phyloP scores from a whole-genome alignment of 768 basidiomycete genomes.

The Kwoniella sp. region DNA sequence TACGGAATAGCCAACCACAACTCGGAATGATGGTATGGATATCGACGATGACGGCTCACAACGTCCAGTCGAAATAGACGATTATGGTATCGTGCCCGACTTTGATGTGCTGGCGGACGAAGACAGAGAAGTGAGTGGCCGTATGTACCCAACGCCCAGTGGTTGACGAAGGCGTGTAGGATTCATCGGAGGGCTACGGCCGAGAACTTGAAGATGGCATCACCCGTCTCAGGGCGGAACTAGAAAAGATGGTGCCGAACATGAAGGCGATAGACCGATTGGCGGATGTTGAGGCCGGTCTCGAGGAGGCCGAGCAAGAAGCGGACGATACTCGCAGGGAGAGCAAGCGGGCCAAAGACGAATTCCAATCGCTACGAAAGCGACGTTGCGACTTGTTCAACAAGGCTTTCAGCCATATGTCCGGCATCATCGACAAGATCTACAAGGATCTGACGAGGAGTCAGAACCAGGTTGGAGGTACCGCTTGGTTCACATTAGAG shows the following conservation, averaged over 20 bases:
- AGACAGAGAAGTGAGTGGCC: conserved; percentile 69
- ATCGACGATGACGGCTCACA: conserved; percentile 80
- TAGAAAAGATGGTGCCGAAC: conserved; percentile 90
- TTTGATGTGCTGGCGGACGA: conserved; percentile 91
- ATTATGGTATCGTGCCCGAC: conserved; percentile 86
- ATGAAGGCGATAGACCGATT: conserved; percentile 91
- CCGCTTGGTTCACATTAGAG: conserved; percentile 91
- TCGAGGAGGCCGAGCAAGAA: conserved; percentile 84
- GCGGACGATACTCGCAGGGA: conserved; percentile 87
- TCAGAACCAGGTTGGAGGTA: conserved; percentile 65
- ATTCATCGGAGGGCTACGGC: conserved; percentile 25
- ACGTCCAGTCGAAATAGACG: conserved; percentile 63
- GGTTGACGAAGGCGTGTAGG: neutral
- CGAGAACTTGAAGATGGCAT: conserved; percentile 57
- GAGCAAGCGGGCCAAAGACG: conserved; percentile 81
- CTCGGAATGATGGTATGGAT: conserved; percentile 85
- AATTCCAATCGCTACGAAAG: conserved; percentile 82
- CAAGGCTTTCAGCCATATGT: conserved; percentile 92
- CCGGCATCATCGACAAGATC: conserved; percentile 86
- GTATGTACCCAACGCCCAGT: too few species aligned
- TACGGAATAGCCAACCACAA: conserved; percentile 52
- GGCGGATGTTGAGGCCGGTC: conserved; percentile 60
- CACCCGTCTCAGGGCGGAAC: conserved; percentile 62
- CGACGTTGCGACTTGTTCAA: conserved; percentile 82
- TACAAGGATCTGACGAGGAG: conserved; percentile 98